phyloP scores from a whole-genome alignment of 116 monocot genomes.

The Trichopus zeylanicus region DNA sequence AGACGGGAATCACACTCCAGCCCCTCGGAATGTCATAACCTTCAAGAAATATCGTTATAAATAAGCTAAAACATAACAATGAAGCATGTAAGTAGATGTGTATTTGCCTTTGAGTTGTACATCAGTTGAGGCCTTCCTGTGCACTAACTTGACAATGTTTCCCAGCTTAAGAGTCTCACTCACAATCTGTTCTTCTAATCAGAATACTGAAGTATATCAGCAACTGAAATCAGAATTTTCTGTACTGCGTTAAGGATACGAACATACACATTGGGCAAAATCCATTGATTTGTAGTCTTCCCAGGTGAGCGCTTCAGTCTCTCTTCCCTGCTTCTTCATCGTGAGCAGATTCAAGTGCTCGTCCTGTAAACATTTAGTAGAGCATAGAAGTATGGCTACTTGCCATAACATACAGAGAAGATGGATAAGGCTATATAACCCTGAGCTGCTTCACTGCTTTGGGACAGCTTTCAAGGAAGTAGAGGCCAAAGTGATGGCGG shows the following conservation, averaged over 20 bases:
- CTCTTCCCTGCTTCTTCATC: constrained; percentile 15
- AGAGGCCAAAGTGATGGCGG: constrained; percentile 20
- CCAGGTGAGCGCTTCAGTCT: constrained; percentile 24
- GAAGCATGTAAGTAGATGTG: not conserved
- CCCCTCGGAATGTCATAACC: constrained; percentile 58
- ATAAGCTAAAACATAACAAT: not conserved
- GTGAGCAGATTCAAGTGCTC: constrained; percentile 14
- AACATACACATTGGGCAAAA: constrained; percentile 56
- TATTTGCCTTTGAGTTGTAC: constrained; percentile 36
- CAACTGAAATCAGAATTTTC: no score
- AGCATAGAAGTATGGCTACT: no score
- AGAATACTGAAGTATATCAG: no score
- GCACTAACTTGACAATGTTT: constrained; percentile 38
- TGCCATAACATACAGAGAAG: no score
- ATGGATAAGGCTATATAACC: constrained; percentile 7
- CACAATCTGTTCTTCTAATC: constrained; percentile 30
- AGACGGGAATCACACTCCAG: constrained; percentile 63
- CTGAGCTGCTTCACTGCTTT: constrained; percentile 25
- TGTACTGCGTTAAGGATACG: no score
- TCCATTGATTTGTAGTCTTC: constrained; percentile 64
- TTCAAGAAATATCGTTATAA: constrained; percentile 7
- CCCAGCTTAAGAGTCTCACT: constrained; percentile 57
- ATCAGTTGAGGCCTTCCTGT: constrained; percentile 31
- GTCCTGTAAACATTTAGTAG: constrained; percentile 8
- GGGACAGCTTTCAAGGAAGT: constrained; percentile 26